These are phyloP conservation scores for Geosmithia putterillii DNA, from an alignment of 2,329 filamentous ascomycete species.

Conservation along the genomic window DNA sequence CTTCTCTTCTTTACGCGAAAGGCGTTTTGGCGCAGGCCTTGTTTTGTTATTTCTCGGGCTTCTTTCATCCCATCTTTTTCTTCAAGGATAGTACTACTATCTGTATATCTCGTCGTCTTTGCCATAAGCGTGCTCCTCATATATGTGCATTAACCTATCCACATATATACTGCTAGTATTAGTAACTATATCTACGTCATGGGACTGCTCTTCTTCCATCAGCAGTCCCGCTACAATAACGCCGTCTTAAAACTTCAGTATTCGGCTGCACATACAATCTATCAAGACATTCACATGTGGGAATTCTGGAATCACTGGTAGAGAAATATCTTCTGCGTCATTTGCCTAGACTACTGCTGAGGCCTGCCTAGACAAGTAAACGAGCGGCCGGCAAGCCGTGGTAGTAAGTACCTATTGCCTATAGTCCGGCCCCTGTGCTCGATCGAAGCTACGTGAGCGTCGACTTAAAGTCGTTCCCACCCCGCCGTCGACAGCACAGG, in stretches of 20 bases:
- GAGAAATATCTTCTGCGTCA: constrained; percentile 1
- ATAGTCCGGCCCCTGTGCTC: constrained; percentile 12
- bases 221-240: background rate
- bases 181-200: too few species aligned
- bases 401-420: constrained; percentile 13
- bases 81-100: background rate
- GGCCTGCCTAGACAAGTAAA: constrained; percentile 16
- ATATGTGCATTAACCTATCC: too few species aligned
- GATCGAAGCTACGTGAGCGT: background rate
- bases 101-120: too few species aligned
- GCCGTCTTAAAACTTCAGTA: too few species aligned
- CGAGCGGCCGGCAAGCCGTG: constrained; percentile 21
- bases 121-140: too few species aligned
- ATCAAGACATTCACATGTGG: background rate
- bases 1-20: background rate
- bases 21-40: background rate
- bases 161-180: too few species aligned
- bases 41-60: background rate
- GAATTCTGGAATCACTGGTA: background rate
- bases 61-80: background rate
- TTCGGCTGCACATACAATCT: background rate
- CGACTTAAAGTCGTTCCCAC: background rate
- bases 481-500: background rate
- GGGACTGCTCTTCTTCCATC: background rate
- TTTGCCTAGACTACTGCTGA: constrained; percentile 21